Percentiles rank a stretch among this genome's conserved stretches.
These are phyloP conservation scores for Epichloe sp. DNA, from an alignment of 2,329 filamentous ascomycete genomes.

Conservation along the genomic window DNA sequence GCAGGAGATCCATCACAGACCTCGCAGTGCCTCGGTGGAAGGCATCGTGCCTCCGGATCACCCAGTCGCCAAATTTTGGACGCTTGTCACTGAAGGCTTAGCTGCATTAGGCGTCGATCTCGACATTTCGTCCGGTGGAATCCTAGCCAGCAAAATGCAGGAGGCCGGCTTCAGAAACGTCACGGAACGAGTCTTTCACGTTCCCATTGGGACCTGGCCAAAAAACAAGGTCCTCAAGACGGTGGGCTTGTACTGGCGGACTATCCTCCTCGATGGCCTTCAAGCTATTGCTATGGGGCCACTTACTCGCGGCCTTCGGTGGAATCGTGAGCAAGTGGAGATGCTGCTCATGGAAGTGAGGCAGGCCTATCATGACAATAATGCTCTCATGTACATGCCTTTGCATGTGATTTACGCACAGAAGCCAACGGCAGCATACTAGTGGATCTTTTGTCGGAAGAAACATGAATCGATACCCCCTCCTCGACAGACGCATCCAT, in stretches of 20 bases:
- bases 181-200: constrained; percentile 33
- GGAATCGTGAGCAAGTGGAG: constrained; percentile 35
- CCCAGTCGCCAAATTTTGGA: constrained; percentile 33
- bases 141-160: constrained; percentile 31
- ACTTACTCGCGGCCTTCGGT: constrained; percentile 35
- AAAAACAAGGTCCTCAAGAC: constrained; percentile 37
- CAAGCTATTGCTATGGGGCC: constrained; percentile 39
- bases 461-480: background rate
- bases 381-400: constrained; percentile 39
- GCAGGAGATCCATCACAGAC: constrained; percentile 39
- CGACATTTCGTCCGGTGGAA: constrained; percentile 27
- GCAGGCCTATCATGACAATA: constrained; percentile 33
- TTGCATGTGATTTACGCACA: constrained; percentile 42
- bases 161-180: constrained; percentile 40
- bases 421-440: constrained; percentile 23
- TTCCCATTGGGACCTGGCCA: constrained; percentile 42
- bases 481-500: background rate
- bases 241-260: constrained; percentile 38
- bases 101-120: constrained; percentile 32
- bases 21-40: constrained; percentile 28
- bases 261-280: constrained; percentile 34
- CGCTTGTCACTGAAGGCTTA: constrained; percentile 30
- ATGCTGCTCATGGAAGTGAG: constrained; percentile 34
- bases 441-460: background rate
- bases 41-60: constrained; percentile 25